phyloP scores from a whole-genome alignment of 2,329 filamentous ascomycete genomes.

The Spiromastix sp. region DNA sequence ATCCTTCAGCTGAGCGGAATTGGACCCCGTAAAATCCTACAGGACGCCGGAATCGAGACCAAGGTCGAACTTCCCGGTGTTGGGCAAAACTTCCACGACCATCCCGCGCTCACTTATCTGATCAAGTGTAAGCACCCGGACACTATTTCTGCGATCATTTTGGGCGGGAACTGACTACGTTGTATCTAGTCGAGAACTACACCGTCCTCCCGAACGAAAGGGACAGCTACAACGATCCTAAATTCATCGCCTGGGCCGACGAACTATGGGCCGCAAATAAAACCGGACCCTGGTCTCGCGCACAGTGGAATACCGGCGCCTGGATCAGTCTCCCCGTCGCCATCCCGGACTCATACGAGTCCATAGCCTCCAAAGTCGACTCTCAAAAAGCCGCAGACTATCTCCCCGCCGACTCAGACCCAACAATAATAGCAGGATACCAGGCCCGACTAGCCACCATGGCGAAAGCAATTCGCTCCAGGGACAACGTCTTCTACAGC shows the following conservation, averaged over 20 bases:
- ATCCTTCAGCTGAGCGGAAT: conserved; percentile 41
- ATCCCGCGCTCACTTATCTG: background rate
- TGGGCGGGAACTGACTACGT: too few species aligned
- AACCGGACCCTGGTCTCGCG: background rate
- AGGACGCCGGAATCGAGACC: conserved; percentile 27
- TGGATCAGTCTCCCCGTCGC: conserved; percentile 1
- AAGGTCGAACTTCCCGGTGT: conserved; percentile 38
- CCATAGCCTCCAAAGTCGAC: background rate
- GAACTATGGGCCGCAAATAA: background rate
- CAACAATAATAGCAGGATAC: conserved; percentile 1
- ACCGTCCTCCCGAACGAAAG: background rate
- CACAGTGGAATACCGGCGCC: background rate
- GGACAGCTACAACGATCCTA: background rate
- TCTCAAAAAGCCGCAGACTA: background rate
- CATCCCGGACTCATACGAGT: background rate
- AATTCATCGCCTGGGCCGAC: background rate
- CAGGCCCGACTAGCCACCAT: background rate
- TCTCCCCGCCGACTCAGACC: background rate
- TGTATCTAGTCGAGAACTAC: background rate
- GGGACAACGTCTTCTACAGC: background rate
- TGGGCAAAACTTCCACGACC: conserved; percentile 24
- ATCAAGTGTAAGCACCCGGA: background rate
- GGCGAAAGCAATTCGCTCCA: background rate
- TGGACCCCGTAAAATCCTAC: conserved; percentile 27
- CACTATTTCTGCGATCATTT: too few species aligned